phyloP scores from a whole-genome alignment of 2,329 filamentous ascomycete genomes.

The Cladosporium velox region DNA sequence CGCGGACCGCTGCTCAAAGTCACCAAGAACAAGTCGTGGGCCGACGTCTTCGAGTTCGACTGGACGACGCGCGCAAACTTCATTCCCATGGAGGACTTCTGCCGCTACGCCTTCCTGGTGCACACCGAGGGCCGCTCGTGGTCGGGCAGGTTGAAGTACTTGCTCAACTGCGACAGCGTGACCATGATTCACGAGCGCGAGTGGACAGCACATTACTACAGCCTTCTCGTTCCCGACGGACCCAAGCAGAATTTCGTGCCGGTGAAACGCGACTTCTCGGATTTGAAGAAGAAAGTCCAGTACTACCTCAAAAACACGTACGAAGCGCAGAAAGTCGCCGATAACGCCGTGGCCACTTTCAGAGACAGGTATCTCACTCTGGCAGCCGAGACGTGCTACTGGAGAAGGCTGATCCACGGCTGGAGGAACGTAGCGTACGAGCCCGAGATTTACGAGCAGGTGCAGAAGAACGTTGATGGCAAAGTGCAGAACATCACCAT shows the following conservation, averaged over 20 bases:
- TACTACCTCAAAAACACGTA: slow-evolving; percentile 16
- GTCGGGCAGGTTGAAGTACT: slow-evolving; percentile 35
- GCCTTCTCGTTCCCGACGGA: slow-evolving; percentile 31
- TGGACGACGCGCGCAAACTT: slow-evolving; percentile 26
- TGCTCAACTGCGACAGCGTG: slow-evolving; percentile 36
- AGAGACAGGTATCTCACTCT: slow-evolving; percentile 33
- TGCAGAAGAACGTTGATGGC: slow-evolving; percentile 5
- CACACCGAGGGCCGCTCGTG: slow-evolving; percentile 36
- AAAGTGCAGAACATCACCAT: slow-evolving; percentile 12
- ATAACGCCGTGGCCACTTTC: slow-evolving; percentile 33
- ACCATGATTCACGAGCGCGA: slow-evolving; percentile 32
- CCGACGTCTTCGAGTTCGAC: slow-evolving; percentile 38
- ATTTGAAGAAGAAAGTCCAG: slow-evolving; percentile 26
- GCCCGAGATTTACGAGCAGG: slow-evolving; percentile 16
- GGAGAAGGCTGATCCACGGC: slow-evolving; percentile 34
- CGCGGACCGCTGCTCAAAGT: slow-evolving; percentile 37
- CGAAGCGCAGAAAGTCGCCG: slow-evolving; percentile 30
- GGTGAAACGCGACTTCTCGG: slow-evolving; percentile 32
- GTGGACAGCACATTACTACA: slow-evolving; percentile 32
- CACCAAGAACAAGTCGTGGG: slow-evolving; percentile 39
- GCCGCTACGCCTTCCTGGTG: slow-evolving; percentile 32
- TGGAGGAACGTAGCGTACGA: slow-evolving; percentile 26
- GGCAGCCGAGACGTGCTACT: slow-evolving; percentile 37
- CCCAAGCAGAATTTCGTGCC: slow-evolving; percentile 34
- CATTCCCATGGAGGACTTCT: slow-evolving; percentile 32